Percentiles rank a stretch among this genome's conserved stretches.
Evolutionary conservation across 2,329 filamentous ascomycete species (phyloP).

Genomic region (Arthrinium puccinioides): DNA sequence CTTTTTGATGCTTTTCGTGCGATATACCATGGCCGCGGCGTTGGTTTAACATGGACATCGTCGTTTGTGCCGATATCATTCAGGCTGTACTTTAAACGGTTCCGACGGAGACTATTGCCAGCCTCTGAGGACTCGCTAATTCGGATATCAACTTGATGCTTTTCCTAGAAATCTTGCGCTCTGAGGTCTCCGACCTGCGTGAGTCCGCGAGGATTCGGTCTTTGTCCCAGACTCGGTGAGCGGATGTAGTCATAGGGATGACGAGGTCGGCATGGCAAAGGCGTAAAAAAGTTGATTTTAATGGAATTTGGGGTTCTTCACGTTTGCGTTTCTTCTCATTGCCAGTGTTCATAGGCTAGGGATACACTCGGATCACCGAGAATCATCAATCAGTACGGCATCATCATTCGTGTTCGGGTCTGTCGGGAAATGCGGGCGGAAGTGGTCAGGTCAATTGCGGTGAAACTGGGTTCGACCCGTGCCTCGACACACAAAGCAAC

Average conservation of each 20-base stretch:
- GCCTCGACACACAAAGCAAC: no score
- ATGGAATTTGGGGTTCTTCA: conserved; percentile 18
- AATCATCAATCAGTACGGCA: conserved; percentile 1
- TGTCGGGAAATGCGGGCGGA: no score
- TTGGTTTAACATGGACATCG: no score
- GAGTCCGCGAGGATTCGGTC: conserved; percentile 33
- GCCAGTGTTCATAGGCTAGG: conserved; percentile 9
- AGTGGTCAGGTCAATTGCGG: no score
- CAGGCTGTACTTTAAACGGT: conserved; percentile 17
- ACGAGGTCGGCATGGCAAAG: conserved; percentile 43
- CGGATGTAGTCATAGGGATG: conserved; percentile 36
- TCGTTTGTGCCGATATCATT: conserved; percentile 16
- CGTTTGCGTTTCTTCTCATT: conserved; percentile 11
- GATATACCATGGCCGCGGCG: conserved; percentile 1
- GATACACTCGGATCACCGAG: conserved; percentile 7
- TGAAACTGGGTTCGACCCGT: no score
- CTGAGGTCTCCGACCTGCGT: conserved; percentile 41
- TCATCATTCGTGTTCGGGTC: no score
- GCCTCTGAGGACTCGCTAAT: conserved; percentile 2
- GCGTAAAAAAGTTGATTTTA: conserved; percentile 35
- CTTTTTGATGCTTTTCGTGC: not conserved
- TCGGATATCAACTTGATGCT: conserved; percentile 1
- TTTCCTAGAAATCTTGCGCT: conserved; percentile 17
- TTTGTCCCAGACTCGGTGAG: conserved; percentile 24
- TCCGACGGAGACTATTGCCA: not conserved